A percentile compares a stretch with the other conserved stretches of the same genome.
phyloP scores from a whole-genome alignment of 1,139 yeast genomes.

The Waltiozyma solani region DNA sequence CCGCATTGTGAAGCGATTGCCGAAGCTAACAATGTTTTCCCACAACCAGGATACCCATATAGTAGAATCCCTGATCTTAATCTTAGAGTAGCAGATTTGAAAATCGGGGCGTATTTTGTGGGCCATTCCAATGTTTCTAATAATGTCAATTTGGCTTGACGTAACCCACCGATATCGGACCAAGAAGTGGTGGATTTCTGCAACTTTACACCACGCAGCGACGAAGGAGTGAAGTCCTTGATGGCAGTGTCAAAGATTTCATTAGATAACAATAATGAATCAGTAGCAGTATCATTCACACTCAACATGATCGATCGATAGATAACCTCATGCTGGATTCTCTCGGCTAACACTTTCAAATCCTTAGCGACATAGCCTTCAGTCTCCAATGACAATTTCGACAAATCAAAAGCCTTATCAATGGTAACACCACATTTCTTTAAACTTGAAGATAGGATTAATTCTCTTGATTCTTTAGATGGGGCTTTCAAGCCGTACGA shows the following conservation, averaged over 20 bases:
- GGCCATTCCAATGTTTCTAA: constrained; percentile 97
- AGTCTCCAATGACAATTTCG: constrained; percentile 69
- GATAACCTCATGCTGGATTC: constrained; percentile 62
- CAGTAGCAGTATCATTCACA: constrained; percentile 8
- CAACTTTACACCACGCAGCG: constrained; percentile 77
- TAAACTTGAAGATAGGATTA: too few relatives aligned
- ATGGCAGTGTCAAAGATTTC: constrained; percentile 47
- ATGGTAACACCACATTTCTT: constrained; percentile 21
- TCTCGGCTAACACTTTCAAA: constrained; percentile 58
- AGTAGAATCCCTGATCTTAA: constrained; percentile 81
- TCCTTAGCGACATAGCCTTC: constrained; percentile 91
- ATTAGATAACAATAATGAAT: too few relatives aligned
- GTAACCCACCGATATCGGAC: constrained; percentile 85
- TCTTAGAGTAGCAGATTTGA: constrained; percentile 78
- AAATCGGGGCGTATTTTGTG: constrained; percentile 88
- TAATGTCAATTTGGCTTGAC: constrained; percentile 63
- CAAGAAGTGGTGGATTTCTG: constrained; percentile 66
- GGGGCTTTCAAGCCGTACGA: constrained; percentile 60
- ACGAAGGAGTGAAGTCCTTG: constrained; percentile 66
- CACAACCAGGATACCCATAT: constrained; percentile 97
- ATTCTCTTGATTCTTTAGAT: constrained; percentile 34
- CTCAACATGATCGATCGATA: constrained; percentile 22
- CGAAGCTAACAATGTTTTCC: constrained; percentile 87
- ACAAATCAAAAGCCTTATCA: constrained; percentile 37
- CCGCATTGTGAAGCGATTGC: constrained; percentile 95